Evolutionary conservation across 257 asterid genomes (phyloP), one percentile per base, ranked within the genome.

Genomic region (Pogostemon cablin): DNA sequence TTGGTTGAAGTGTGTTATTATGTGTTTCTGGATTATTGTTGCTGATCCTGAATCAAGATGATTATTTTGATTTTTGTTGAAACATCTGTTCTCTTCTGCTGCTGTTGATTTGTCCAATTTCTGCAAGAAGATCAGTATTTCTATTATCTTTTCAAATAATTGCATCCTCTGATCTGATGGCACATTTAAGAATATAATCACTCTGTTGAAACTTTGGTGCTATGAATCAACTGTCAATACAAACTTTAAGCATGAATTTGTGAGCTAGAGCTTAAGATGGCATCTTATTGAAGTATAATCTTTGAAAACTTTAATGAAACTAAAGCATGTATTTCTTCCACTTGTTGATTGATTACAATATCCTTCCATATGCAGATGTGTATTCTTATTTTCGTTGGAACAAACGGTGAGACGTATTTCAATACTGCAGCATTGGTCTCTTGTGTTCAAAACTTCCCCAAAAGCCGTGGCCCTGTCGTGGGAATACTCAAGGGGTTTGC

Each of bases 401-500:
- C 92, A 72, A 88, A 86, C 38, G 91, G 92, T 1, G 91, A 86
- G 77, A 88, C 92, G 42, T 87, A 82, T 78, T 85, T 87, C 80
- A 85, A 87, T 47, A 85, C 91, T 32, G 88, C 75, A 46, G 78
- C 91, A 20, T 65, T 84, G 1, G 91, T 86, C 47, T 80, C 95
- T 34, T 80, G 88, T 42, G 90, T 86, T 43, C 92, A 81, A 78
- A 86, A 84, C 77, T 88, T 86, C 80, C 90, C 91, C 3, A 84
- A 79, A 75, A 86, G 78, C 65, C 86, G 91, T 1, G 95, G 95
- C 37, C 95, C 95, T 5, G 85, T 84, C 9, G 91, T 86, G 65
- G 95, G 95, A 41, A 83, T 87, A 69, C 86, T 87, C 4, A 87
- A 87, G 71, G 95, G 91, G 7, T 86, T 85, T 58, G 91, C 89